Conservation (phyloP, 257 asterid species). For the Fraxinus cuspidata region DNA sequence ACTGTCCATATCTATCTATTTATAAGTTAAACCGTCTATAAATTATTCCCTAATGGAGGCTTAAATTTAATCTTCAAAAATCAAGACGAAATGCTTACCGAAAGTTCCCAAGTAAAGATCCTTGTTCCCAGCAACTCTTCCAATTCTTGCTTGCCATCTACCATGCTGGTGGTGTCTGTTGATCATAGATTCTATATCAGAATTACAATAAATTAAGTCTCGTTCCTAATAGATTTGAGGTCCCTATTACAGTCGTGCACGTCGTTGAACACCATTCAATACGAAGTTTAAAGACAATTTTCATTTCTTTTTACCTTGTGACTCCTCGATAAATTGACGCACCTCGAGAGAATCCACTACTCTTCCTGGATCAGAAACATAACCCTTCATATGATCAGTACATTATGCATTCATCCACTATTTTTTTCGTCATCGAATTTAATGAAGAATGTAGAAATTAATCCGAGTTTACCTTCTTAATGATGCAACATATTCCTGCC, state of each 20-base stretch:
- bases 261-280: not conserved
- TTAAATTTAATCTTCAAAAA: not conserved
- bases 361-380: conserved; percentile 51
- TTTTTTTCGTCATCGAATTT: not conserved
- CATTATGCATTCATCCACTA: not conserved
- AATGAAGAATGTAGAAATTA: not conserved
- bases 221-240: not conserved
- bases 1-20: too few relatives aligned
- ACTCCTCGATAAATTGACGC: conserved; percentile 92
- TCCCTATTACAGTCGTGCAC: not conserved
- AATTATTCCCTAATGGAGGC: not conserved
- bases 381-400: not conserved
- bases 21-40: not conserved
- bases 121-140: conserved; percentile 93
- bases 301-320: conserved; percentile 54
- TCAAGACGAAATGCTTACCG: conserved; percentile 44
- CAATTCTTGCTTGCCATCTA: conserved; percentile 97
- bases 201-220: not conserved
- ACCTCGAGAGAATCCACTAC: conserved; percentile 95
- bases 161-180: conserved; percentile 91
- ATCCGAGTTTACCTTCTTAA: conserved; percentile 55
- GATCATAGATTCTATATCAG: not conserved
- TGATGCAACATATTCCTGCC: conserved; percentile 88
- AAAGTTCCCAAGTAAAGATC: conserved; percentile 92
- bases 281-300: not conserved